Conservation (phyloP, 2,329 filamentous ascomycete genomes). For the Stachybotrys echinatus region DNA sequence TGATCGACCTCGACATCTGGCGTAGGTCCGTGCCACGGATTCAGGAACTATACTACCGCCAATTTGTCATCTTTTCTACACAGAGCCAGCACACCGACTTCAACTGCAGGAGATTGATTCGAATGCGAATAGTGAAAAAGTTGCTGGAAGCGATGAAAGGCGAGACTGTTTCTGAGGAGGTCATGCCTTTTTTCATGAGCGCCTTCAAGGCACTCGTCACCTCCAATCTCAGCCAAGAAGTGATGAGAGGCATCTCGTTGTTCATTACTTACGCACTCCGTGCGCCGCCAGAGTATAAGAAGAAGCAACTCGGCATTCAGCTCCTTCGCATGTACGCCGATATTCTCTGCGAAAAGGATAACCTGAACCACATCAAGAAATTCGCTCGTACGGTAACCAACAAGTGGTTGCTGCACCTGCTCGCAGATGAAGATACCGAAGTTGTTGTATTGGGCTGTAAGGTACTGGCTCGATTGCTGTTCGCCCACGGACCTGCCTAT, state of each 20-base stretch:
- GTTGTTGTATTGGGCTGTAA: conserved; percentile 76
- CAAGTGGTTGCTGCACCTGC: conserved; percentile 90
- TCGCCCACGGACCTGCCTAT: conserved; percentile 76
- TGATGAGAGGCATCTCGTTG: conserved; percentile 79
- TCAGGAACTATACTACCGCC: conserved; percentile 86
- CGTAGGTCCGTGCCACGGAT: conserved; percentile 69
- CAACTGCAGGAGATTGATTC: conserved; percentile 77
- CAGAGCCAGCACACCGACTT: conserved; percentile 89
- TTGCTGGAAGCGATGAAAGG: conserved; percentile 86
- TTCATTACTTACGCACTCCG: conserved; percentile 94
- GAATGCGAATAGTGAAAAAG: conserved; percentile 90
- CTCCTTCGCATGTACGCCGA: conserved; percentile 74
- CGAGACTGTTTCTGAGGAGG: conserved; percentile 67
- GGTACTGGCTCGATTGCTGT: conserved; percentile 77
- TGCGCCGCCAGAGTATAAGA: conserved; percentile 48
- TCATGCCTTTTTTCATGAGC: conserved; percentile 69
- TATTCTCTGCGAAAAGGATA: conserved; percentile 70
- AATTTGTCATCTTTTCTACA: conserved; percentile 84
- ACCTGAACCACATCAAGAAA: conserved; percentile 66
- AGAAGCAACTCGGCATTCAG: conserved; percentile 66
- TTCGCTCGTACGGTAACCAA: conserved; percentile 95
- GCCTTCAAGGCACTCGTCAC: conserved; percentile 77
- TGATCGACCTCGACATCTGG: conserved; percentile 94
- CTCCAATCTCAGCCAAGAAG: conserved; percentile 76
- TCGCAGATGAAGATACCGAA: conserved; percentile 80